Evolutionary conservation across 495 filamentous ascomycete genomes (phyloP).

Genomic region (Darksidea phi): DNA sequence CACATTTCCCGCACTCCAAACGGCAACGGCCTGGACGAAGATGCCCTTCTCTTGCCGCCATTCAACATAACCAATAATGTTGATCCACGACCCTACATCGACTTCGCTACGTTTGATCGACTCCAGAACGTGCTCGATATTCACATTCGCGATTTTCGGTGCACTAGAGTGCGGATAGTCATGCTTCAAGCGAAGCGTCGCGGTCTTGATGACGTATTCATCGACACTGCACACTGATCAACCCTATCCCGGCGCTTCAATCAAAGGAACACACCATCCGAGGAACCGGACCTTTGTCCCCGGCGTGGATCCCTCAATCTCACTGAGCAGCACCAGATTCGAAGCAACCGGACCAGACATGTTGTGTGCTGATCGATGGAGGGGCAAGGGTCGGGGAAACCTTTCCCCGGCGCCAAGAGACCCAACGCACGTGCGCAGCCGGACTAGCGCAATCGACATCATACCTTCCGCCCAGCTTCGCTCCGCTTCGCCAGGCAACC

Average conservation of each 20-base stretch:
- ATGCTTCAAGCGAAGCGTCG: conserved; percentile 65
- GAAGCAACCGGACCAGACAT: conserved; percentile 59
- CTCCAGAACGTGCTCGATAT: conserved; percentile 69
- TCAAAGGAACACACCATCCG: conserved; percentile 67
- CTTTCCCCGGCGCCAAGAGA: conserved; percentile 18
- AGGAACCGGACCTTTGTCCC: conserved; percentile 85
- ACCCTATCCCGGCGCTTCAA: conserved; percentile 45
- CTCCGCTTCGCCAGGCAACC: neutral
- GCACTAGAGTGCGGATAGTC: conserved; percentile 53
- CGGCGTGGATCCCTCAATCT: conserved; percentile 53
- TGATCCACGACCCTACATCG: conserved; percentile 81
- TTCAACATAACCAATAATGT: conserved; percentile 78
- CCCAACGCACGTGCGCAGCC: conserved; percentile 26
- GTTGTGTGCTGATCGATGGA: conserved; percentile 3
- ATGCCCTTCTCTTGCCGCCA: conserved; percentile 25
- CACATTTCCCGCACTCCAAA: conserved; percentile 65
- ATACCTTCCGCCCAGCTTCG: neutral
- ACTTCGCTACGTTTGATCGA: conserved; percentile 58
- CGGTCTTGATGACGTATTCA: conserved; percentile 61
- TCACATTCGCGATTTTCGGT: conserved; percentile 55
- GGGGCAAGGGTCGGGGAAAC: neutral
- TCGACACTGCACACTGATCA: conserved; percentile 57
- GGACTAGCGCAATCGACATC: conserved; percentile 17
- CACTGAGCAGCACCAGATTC: conserved; percentile 64
- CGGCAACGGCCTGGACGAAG: conserved; percentile 62